Evolutionary conservation across 768 basidiomycete species (phyloP).

Genomic region (Tephrocybe sp.): DNA sequence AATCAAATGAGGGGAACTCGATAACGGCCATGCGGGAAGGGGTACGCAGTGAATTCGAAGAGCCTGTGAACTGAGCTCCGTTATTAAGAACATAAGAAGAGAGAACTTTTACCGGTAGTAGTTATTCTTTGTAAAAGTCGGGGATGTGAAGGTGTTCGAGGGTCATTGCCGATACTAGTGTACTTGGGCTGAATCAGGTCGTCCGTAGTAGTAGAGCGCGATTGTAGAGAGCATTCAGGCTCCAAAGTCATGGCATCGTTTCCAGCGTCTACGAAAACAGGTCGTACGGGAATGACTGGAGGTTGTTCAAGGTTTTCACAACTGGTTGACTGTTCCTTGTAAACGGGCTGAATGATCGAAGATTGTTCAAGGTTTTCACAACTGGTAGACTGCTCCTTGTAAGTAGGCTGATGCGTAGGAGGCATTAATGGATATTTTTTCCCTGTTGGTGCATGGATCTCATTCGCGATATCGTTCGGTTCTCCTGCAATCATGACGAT

Average conservation of each 20-base stretch:
- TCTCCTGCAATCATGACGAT: not conserved
- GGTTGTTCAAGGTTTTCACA: not conserved
- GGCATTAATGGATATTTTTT: not conserved
- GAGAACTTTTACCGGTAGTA: not conserved
- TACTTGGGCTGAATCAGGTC: conserved; percentile 2
- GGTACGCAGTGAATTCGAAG: not conserved
- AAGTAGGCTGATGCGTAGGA: not conserved
- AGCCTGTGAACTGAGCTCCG: not conserved
- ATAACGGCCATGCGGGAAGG: not conserved
- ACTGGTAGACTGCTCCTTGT: not conserved
- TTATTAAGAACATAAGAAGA: not conserved
- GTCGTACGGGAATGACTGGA: not conserved
- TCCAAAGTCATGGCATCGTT: not conserved
- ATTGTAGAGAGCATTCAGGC: not conserved
- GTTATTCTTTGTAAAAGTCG: not conserved
- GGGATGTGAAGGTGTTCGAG: conserved; percentile 2
- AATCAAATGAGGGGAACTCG: not conserved
- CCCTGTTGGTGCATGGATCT: not conserved
- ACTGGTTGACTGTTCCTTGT: not conserved
- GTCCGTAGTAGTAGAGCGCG: not conserved
- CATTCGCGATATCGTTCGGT: not conserved
- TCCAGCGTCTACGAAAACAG: not conserved
- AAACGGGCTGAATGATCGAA: not conserved
- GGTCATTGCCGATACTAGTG: not conserved
- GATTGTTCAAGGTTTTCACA: no score